Conservation (phyloP, 2,329 filamentous ascomycete species). For the Kalaharituber pfeilii region DNA sequence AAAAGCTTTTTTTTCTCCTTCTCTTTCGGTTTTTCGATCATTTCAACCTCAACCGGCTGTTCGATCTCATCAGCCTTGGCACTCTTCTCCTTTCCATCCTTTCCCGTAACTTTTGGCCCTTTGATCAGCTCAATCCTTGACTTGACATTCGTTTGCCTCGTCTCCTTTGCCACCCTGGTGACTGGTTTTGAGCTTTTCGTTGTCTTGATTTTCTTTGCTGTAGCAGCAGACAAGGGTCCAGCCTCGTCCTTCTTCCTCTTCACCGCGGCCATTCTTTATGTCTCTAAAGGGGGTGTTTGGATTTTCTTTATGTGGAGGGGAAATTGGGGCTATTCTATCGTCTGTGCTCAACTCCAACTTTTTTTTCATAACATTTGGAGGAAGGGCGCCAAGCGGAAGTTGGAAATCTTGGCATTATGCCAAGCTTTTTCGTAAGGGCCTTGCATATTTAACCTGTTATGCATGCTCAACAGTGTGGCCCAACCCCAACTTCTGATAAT, state of each 20-base stretch:
- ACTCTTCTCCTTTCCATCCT: neutral
- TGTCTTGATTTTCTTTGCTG: constrained; percentile 29
- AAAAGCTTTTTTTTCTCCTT: constrained; percentile 36
- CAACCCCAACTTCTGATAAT: too few species aligned
- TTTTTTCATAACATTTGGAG: neutral
- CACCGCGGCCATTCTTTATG: constrained; percentile 32
- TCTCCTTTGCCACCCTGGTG: neutral
- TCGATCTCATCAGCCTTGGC: neutral
- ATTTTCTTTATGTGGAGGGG: too few species aligned
- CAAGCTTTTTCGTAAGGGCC: too few species aligned
- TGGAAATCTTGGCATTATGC: neutral
- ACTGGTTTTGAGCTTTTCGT: neutral
- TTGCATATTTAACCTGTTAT: too few species aligned
- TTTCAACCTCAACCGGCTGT: constrained; percentile 4
- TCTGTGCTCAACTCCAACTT: neutral
- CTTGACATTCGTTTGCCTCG: neutral
- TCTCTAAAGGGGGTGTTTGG: constrained; percentile 38
- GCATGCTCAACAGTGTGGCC: too few species aligned
- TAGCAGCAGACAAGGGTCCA: constrained; percentile 27
- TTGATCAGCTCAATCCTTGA: neutral
- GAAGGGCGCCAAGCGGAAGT: neutral
- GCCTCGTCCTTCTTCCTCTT: constrained; percentile 37
- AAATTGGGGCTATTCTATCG: neutral
- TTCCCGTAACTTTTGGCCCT: neutral
- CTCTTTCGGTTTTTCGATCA: constrained; percentile 2